Evolutionary conservation across 352 stramenopile species (phyloP).

Genomic region (Aphanomyces invadans): DNA sequence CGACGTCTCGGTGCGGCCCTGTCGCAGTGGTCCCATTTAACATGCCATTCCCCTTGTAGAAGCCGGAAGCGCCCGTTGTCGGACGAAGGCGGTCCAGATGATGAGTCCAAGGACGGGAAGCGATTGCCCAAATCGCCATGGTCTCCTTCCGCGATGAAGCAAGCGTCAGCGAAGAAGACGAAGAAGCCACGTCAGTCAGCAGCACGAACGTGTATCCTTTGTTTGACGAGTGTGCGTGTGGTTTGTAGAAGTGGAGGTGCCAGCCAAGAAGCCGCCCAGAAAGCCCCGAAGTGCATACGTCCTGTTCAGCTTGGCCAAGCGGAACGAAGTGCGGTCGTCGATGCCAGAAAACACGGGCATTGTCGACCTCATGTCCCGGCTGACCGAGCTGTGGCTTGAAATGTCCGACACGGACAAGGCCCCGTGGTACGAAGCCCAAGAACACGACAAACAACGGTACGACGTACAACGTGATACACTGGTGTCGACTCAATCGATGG

Average conservation of each 20-base stretch:
- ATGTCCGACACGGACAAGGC: constrained; percentile 46
- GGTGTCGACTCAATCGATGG: too few relatives aligned
- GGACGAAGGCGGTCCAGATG: constrained; percentile 39
- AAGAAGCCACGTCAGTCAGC: too few relatives aligned
- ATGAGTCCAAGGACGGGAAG: constrained; percentile 28
- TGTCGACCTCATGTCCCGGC: constrained; percentile 51
- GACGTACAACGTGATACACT: too few relatives aligned
- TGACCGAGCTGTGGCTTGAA: constrained; percentile 48
- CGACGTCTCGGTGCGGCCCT: not conserved
- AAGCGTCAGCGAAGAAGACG: constrained; percentile 45
- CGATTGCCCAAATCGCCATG: constrained; percentile 53
- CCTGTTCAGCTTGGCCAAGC: constrained; percentile 54
- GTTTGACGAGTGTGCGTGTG: constrained; percentile 13
- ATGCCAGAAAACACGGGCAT: constrained; percentile 41
- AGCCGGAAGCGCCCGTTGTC: constrained; percentile 25
- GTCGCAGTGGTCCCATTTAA: not conserved
- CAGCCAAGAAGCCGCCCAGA: constrained; percentile 30
- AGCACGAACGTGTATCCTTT: constrained; percentile 26
- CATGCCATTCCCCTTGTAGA: constrained; percentile 6
- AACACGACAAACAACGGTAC: constrained; percentile 54
- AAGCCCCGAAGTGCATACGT: constrained; percentile 58
- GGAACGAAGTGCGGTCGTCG: constrained; percentile 41
- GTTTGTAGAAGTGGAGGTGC: constrained; percentile 23
- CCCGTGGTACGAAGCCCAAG: constrained; percentile 53
- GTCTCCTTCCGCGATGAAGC: constrained; percentile 66